These are phyloP conservation scores for Cymbidium sinense DNA, from an alignment of 106 monocot species.

Conservation along the genomic window DNA sequence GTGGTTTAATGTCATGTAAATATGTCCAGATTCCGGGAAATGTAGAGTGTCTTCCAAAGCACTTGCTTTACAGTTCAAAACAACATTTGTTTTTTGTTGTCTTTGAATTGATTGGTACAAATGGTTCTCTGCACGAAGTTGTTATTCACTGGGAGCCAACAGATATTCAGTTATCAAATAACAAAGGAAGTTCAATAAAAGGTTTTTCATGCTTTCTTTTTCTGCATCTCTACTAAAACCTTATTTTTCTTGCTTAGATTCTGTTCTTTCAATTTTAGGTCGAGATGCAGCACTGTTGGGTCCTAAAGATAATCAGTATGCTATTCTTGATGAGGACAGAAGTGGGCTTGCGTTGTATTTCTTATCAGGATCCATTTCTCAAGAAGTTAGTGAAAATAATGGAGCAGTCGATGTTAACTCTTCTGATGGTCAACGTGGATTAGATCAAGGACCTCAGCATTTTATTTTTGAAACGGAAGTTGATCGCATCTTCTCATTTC, in stretches of 20 bases:
- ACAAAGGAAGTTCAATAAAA: conserved; percentile 77
- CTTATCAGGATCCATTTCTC: conserved; percentile 26
- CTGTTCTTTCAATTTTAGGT: conserved; percentile 36
- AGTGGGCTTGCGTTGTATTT: conserved; percentile 55
- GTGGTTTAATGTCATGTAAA: conserved; percentile 6
- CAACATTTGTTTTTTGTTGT: conserved; percentile 86
- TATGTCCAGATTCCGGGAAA: conserved; percentile 69
- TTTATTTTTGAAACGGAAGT: conserved; percentile 82
- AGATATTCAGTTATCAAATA: conserved; percentile 61
- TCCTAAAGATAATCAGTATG: conserved; percentile 80
- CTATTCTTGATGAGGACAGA: conserved; percentile 90
- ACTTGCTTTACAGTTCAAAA: conserved; percentile 88
- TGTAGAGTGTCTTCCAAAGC: conserved; percentile 78
- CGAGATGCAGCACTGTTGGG: conserved; percentile 88
- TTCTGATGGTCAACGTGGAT: conserved; percentile 41
- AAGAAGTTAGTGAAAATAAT: conserved; percentile 52
- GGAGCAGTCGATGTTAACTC: conserved; percentile 74
- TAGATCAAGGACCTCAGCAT: conserved; percentile 47
- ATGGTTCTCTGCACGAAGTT: conserved; percentile 71
- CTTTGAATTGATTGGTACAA: conserved; percentile 62
- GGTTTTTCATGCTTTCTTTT: conserved; percentile 29
- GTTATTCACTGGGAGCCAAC: conserved; percentile 94
- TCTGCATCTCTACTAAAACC: neutral
- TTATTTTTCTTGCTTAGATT: neutral
- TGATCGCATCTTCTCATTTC: conserved; percentile 86